A percentile compares a stretch with the other conserved stretches of the same genome.
Conservation (phyloP, 1,284 basidiomycete species). For the Sphaerobolus stellatus region DNA sequence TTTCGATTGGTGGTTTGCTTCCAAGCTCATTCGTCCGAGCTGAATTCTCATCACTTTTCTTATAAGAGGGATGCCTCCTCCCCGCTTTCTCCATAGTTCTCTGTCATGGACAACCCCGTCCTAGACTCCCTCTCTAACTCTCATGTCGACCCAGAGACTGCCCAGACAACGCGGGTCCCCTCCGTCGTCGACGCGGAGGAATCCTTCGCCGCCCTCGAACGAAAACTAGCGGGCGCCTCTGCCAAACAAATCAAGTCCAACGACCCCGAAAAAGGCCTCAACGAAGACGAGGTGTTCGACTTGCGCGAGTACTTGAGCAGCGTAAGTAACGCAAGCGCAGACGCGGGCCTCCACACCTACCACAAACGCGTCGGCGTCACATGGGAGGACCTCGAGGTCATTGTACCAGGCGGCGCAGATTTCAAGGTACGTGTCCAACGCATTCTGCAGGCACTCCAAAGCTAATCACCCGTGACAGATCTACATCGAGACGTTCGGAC, state of each 20-base stretch:
- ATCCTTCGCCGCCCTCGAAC: conserved; percentile 48
- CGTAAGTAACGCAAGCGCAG: conserved; percentile 63
- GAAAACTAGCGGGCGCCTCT: conserved; percentile 20
- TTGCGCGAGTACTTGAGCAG: conserved; percentile 74
- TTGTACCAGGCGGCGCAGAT: conserved; percentile 62
- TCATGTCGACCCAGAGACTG: not conserved
- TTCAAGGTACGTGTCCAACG: conserved; percentile 49
- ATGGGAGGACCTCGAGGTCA: conserved; percentile 74
- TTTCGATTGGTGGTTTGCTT: too few species aligned
- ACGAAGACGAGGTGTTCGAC: conserved; percentile 53
- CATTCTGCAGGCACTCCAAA: too few species aligned
- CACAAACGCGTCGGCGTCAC: conserved; percentile 83
- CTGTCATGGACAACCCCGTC: not conserved
- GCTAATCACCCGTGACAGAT: conserved; percentile 42
- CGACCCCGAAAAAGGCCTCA: conserved; percentile 51
- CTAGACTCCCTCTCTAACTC: not conserved
- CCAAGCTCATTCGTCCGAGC: not conserved
- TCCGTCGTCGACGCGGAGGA: conserved; percentile 38
- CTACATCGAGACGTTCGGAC: conserved; percentile 63
- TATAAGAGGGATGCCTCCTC: too few species aligned
- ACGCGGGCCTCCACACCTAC: conserved; percentile 61
- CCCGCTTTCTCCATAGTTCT: too few species aligned
- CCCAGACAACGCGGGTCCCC: not conserved
- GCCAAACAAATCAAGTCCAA: conserved; percentile 16
- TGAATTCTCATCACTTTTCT: too few species aligned